Percentiles rank a stretch among this genome's conserved stretches.
Evolutionary conservation across 495 filamentous ascomycete species (phyloP).

Genomic region (Sphaerosporella brunnea): DNA sequence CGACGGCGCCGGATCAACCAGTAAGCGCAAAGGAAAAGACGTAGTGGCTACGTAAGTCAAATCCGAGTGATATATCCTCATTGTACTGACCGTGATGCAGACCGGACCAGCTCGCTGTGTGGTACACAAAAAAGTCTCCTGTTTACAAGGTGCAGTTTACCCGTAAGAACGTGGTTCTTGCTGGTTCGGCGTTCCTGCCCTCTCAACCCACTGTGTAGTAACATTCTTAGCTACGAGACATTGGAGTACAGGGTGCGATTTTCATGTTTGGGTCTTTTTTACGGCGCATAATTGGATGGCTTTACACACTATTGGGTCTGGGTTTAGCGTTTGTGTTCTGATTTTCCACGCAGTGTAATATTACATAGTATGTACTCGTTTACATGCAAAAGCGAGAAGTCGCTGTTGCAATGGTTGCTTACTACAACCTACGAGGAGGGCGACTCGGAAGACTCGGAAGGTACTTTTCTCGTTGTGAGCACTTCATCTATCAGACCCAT

Average conservation of each 20-base stretch:
- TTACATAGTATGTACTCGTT: too few relatives aligned
- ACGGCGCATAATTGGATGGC: too few relatives aligned
- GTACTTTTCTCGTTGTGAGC: slow-evolving; percentile 30
- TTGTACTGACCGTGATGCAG: slow-evolving; percentile 3
- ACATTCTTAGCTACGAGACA: too few relatives aligned
- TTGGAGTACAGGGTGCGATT: too few relatives aligned
- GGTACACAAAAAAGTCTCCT: slow-evolving; percentile 87
- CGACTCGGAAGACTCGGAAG: not conserved
- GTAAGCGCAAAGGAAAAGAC: slow-evolving; percentile 63
- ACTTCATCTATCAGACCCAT: slow-evolving; percentile 87
- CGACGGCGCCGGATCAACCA: slow-evolving; percentile 15
- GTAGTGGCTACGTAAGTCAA: slow-evolving; percentile 48
- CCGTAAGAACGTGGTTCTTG: slow-evolving; percentile 76
- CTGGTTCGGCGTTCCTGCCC: slow-evolving; percentile 67
- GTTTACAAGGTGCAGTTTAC: slow-evolving; percentile 90
- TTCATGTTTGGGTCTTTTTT: too few relatives aligned
- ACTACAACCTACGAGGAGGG: not conserved
- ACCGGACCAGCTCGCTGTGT: slow-evolving; percentile 80
- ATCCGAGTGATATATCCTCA: not conserved
- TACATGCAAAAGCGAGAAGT: too few relatives aligned
- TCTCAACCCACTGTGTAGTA: too few relatives aligned
- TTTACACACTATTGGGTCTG: too few relatives aligned
- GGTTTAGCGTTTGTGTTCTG: too few relatives aligned
- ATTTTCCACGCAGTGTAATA: too few relatives aligned
- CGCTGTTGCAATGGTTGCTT: not conserved